Base-by-base conservation (phyloP, 1,284 basidiomycete genomes). In the Testicularia cyperi region DNA sequence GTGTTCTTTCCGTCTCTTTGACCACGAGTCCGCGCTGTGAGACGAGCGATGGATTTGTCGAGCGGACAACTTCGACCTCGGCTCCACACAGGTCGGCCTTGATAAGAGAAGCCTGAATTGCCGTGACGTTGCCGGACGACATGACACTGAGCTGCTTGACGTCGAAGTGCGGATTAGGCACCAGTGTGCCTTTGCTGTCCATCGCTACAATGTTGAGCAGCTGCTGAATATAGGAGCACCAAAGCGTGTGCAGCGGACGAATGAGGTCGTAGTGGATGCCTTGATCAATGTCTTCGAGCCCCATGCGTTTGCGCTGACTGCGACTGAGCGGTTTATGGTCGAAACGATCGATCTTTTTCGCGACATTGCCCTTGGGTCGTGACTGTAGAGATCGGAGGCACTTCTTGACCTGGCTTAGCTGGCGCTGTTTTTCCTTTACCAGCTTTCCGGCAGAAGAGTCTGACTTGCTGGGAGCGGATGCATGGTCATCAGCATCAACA, bases 71-170 rank as follows among this genome's bases (percentile, higher is more conserved):
- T 34, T 54, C 47, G 24, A 65, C n/a, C 34, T 56, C 44, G 9
- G 62, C 54, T 14, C 62, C 62, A 30, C 62, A 61, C 22, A 65
- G 47, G 29, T 65, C 62, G 2, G 62, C 55, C 28, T 65, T 65
- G 51, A 60, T 58, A 3, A 65, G 38, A 4, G 45, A 51, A 4
- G 49, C 56, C 28, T 65, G 62, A 4, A 55, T 29, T 1, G 62
- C 47, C n/a, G 38, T 46, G 12, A 65, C 56, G 1, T 47, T 49
- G 22, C 60, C 60, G 0, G 53, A 56, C 2, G 53, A 47, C 53
- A 63, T 57, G 32, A 35, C 46, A 6, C 28, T 25, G 9, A 63
- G 26, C 6, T 46, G 40, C 14, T 42, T 34, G 0, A 36, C 35
- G 23, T 57, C 48, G 31, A 63, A 63, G 9, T 48, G 48, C 23